Conservation (phyloP, 306 rosid genomes). For the Dryas drummondii region DNA sequence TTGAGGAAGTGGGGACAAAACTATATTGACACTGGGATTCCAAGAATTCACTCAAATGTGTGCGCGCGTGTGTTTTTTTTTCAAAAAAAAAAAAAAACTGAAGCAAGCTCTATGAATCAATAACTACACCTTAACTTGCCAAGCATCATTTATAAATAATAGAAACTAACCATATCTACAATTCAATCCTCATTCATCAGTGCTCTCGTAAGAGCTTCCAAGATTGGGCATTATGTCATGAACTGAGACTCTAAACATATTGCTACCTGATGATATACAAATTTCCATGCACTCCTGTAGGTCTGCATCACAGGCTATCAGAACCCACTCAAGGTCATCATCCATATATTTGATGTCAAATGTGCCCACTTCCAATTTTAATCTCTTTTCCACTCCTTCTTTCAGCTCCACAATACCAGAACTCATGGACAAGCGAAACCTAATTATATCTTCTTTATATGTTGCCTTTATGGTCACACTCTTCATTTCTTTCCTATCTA, state of each 20-base stretch:
- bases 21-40: background rate
- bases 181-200: constrained; percentile 41
- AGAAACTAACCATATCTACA: constrained; percentile 36
- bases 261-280: constrained; percentile 52
- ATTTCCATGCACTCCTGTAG: constrained; percentile 76
- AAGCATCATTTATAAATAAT: constrained; percentile 36
- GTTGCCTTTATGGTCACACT: constrained; percentile 66
- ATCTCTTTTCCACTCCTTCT: constrained; percentile 70
- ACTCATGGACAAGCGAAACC: constrained; percentile 57
- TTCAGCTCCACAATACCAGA: constrained; percentile 50
- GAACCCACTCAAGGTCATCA: constrained; percentile 84
- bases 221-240: constrained; percentile 56
- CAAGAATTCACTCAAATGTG: background rate
- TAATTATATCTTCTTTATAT: constrained; percentile 70
- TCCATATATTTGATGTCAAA: constrained; percentile 80
- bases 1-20: background rate
- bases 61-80: background rate
- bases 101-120: constrained; percentile 34
- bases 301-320: constrained; percentile 81
- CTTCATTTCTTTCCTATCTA: constrained; percentile 47
- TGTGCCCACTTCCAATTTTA: constrained; percentile 66
- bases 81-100: constrained; percentile 2
- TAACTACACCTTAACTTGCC: constrained; percentile 27
- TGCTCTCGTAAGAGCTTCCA: constrained; percentile 76
- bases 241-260: constrained; percentile 66